Base-by-base conservation (phyloP, 768 basidiomycete genomes). In the Trametes coccinea region DNA sequence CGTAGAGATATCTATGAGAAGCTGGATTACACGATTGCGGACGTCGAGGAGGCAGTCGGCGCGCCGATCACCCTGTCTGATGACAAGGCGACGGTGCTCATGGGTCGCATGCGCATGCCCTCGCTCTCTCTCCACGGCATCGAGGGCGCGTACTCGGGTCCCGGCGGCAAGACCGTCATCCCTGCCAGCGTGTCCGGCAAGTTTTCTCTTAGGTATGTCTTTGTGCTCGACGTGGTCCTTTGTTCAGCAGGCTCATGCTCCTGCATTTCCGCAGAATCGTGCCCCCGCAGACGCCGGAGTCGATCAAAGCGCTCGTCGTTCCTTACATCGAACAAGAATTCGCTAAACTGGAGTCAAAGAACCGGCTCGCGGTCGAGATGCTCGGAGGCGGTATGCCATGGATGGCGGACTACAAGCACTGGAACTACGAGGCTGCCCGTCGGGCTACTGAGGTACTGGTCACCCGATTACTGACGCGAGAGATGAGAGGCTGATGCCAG, bases 111-210 rank as follows among this genome's bases (percentile, higher is more conserved):
- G 95, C 85, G 94, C 33, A 79, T 84, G 67, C 92, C 95, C 2
- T 89, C 88, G 60, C 82, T 98, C 63, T 95, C 93, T 2, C 76
- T 98, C 17, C 95, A 98, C 72, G 95, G 95, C 10, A 95, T 98
- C 69, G 92, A 97, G 74, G 95, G 95, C 52, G 96, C 95, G 2
- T 97, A 95, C 79, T 91, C 84, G 55, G 86, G 84, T 0, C 81
- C 84, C 0, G 93, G 93, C 3, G 84, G 82, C 29, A 94, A 93
- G 84, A 98, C 95, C 0, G 95, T 98, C 70, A 98, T 98, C 61
- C 95, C 95, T 0, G 92, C 93, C 34, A 87, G 88, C 60, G 92
- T 90, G 7, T 74, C 83, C 40, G 94, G 95, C 48, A 98, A 37
- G 76, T 98, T 97, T 80, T 95, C 93, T 68, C 91, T 98, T 73